Conservation (phyloP, 306 rosid genomes). For the Quillaja saponaria region DNA sequence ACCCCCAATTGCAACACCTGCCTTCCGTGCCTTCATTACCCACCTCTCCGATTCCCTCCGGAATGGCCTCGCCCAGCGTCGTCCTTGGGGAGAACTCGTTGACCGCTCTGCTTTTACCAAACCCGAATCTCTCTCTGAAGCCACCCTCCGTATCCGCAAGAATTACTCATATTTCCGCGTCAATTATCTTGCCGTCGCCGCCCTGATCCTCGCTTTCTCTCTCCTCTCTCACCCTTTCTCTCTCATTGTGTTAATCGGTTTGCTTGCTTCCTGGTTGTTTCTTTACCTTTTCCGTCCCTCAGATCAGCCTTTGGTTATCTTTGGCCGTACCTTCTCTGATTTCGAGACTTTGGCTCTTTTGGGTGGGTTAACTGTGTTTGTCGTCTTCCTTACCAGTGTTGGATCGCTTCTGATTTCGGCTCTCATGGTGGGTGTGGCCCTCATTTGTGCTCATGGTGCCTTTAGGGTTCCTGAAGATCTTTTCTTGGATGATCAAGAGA, state of each 20-base stretch:
- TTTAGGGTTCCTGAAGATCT: conserved; percentile 87
- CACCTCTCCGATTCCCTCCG: conserved; percentile 57
- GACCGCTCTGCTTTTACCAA: conserved; percentile 74
- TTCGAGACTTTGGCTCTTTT: conserved; percentile 68
- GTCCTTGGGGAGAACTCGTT: conserved; percentile 79
- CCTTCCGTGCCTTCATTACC: conserved; percentile 62
- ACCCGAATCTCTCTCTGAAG: conserved; percentile 78
- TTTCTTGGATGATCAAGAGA: conserved; percentile 74
- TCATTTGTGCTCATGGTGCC: conserved; percentile 75
- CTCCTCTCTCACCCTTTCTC: conserved; percentile 78
- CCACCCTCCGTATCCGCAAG: conserved; percentile 79
- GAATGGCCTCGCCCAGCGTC: conserved; percentile 75
- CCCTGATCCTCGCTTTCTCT: conserved; percentile 56
- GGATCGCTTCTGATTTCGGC: conserved; percentile 79
- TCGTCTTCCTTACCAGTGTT: conserved; percentile 78
- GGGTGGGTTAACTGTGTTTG: conserved; percentile 50
- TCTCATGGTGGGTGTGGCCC: conserved; percentile 57
- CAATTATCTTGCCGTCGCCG: conserved; percentile 62
- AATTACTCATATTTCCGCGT: conserved; percentile 85
- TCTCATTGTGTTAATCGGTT: conserved; percentile 55
- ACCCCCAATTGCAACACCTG: conserved; percentile 52
- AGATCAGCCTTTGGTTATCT: conserved; percentile 80
- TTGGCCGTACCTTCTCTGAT: conserved; percentile 72
- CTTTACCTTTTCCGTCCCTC: conserved; percentile 93
- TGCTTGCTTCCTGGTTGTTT: conserved; percentile 81